Conservation (phyloP, 2,329 filamentous ascomycete genomes). For the Camillea tinctor region DNA sequence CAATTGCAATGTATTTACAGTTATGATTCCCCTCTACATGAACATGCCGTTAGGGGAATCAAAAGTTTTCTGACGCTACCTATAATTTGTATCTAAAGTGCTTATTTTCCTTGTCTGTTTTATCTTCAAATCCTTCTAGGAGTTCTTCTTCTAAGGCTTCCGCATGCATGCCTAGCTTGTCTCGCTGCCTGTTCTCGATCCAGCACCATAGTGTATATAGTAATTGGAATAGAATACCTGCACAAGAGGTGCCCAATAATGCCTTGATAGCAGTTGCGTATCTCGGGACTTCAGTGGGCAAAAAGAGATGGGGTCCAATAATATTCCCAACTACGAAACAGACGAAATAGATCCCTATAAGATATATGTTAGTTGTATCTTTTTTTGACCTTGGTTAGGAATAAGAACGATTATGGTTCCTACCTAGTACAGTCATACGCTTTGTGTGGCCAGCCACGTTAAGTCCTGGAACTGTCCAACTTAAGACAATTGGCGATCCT, state of each 20-base stretch:
- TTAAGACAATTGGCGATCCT: constrained; percentile 49
- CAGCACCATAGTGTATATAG: constrained; percentile 22
- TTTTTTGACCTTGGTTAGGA: neutral
- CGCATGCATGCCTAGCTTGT: constrained; percentile 11
- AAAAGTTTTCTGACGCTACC: neutral
- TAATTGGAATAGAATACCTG: constrained; percentile 14
- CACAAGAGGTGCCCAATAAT: constrained; percentile 19
- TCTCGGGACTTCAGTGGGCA: constrained; percentile 15
- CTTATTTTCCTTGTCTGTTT: constrained; percentile 25
- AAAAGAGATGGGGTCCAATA: constrained; percentile 35
- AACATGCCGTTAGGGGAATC: too few relatives aligned
- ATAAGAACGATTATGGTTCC: neutral
- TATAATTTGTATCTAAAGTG: constrained; percentile 22
- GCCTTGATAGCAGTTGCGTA: constrained; percentile 23
- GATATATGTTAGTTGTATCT: neutral
- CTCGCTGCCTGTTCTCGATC: constrained; percentile 17
- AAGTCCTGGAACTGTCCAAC: constrained; percentile 49
- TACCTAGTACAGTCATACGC: constrained; percentile 38
- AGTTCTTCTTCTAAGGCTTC: constrained; percentile 14
- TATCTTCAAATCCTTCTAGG: constrained; percentile 22
- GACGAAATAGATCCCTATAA: constrained; percentile 47
- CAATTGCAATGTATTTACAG: too few relatives aligned
- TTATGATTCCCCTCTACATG: too few relatives aligned
- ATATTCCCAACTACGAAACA: constrained; percentile 47
- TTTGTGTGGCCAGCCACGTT: constrained; percentile 51